Base-by-base conservation (phyloP, 108 stramenopile species). In the Cylindrotheca closterium region DNA sequence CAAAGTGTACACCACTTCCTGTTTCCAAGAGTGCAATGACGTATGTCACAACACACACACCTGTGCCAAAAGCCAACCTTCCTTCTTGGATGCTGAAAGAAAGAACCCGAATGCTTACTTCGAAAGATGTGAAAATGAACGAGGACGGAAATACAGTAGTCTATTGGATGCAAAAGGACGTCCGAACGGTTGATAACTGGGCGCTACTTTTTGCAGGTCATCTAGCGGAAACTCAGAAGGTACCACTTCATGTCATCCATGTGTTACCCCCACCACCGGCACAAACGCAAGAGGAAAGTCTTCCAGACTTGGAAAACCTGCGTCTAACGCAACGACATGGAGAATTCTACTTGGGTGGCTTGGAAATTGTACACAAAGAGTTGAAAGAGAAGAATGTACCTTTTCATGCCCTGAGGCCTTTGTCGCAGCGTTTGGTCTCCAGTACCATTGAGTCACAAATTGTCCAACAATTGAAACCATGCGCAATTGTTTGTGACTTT, bases 151-250 rank as follows among this genome's bases (percentile, higher is more conserved):
- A 67, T 21, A 67, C 56, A 55, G 72, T 99, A 5, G 66, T 98
- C 28, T 98, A 98, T 73, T 99, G 99, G 99, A 99, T 99, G 99
- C 74, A 70, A 37, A 79, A 98, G 1, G 99, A 99, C 63, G 78
- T 98, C 66, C 88, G 99, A 4, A 85, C 88, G 0, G 72, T 73
- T 2, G 98, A 99, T 72, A 99, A 99, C 75, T 97, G 92, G 88
- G 98, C 98, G 1, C 65, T 99, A 45, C 76, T 97, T 0, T 84
- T 83, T 45, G 97, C 98, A 17, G 53, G 72, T 25, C 65, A 72
- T 57, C 34, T 88, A 10, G 97, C 97, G 0, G 52, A 74, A 21
- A 63, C 64, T 30, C 34, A 62, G 4, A 29, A 76, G 3, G 54
- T 87, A 28, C 86, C 95, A 0, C 61, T 98, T 26, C 59, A 73